Conservation (phyloP, 1,284 basidiomycete genomes). For the Cryptococcus depauperatus region DNA sequence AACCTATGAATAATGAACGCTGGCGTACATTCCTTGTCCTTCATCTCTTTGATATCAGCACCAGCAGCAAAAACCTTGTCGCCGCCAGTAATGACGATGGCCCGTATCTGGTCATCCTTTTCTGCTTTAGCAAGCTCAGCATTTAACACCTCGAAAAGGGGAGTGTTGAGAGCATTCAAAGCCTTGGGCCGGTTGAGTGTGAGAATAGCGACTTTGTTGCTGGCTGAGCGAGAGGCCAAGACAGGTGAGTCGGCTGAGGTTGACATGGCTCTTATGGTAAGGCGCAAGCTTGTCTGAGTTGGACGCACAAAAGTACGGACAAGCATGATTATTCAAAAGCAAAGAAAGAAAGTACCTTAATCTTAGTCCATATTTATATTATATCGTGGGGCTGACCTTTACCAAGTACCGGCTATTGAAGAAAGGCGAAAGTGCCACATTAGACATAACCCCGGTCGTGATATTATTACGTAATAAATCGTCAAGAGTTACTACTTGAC, state of each 20-base stretch:
- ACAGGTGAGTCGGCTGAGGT: conserved; percentile 36
- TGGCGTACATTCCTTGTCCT: conserved; percentile 66
- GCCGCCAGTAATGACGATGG: conserved; percentile 87
- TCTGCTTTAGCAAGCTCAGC: conserved; percentile 65
- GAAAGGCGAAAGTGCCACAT: no score
- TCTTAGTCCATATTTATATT: no score
- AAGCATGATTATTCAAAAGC: conserved; percentile 4
- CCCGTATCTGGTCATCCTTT: conserved; percentile 62
- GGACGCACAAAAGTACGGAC: conserved; percentile 9
- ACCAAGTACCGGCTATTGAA: no score
- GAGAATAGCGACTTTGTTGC: conserved; percentile 67
- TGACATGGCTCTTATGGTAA: conserved; percentile 32
- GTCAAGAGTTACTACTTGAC: no score
- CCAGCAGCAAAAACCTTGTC: conserved; percentile 83
- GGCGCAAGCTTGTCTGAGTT: conserved; percentile 4
- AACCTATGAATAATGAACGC: neutral
- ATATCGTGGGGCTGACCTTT: no score
- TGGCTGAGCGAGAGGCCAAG: conserved; percentile 30
- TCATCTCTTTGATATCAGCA: conserved; percentile 57
- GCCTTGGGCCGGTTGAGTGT: conserved; percentile 94
- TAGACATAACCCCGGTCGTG: no score
- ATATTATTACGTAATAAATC: no score
- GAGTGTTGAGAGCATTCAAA: conserved; percentile 80
- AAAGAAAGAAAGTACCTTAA: neutral
- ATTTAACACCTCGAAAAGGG: conserved; percentile 70